Evolutionary conservation across 2,329 filamentous ascomycete species (phyloP).

Genomic region (Monosporascus sp.): DNA sequence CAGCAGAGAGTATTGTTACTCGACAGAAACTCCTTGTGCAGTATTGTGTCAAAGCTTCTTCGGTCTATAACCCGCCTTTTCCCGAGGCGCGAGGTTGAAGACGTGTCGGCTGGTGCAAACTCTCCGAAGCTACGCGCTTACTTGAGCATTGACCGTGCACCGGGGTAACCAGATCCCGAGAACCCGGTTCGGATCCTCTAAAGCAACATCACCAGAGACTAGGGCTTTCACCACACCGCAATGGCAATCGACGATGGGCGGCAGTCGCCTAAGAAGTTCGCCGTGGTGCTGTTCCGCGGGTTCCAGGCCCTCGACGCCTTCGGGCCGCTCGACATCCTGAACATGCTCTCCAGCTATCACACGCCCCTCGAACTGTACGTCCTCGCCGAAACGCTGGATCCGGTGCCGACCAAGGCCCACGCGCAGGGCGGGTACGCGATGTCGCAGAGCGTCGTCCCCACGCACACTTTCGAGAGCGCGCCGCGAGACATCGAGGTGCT

Average conservation of each 20-base stretch:
- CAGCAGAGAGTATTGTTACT: too few species aligned
- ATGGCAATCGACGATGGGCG: neutral
- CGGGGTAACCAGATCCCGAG: neutral
- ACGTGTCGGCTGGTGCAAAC: too few species aligned
- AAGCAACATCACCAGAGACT: neutral
- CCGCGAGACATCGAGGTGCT: conserved; percentile 55
- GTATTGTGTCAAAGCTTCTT: too few species aligned
- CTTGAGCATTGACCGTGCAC: neutral
- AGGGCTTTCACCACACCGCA: neutral
- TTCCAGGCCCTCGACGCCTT: conserved; percentile 42
- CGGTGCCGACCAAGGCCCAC: conserved; percentile 31
- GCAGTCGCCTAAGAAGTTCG: conserved; percentile 27
- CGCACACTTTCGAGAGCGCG: conserved; percentile 46
- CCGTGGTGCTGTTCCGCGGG: conserved; percentile 38
- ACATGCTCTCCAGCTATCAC: conserved; percentile 30
- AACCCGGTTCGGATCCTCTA: neutral
- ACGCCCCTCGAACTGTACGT: conserved; percentile 34
- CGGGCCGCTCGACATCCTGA: conserved; percentile 40
- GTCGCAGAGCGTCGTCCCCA: conserved; percentile 32
- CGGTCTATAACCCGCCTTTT: too few species aligned
- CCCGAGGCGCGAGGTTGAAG: too few species aligned
- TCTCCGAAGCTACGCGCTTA: too few species aligned
- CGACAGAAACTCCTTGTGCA: too few species aligned
- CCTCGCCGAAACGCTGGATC: conserved; percentile 34
- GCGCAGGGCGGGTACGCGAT: conserved; percentile 22